Evolutionary conservation across 495 filamentous ascomycete genomes (phyloP).

Genomic region (Cryomyces minteri): DNA sequence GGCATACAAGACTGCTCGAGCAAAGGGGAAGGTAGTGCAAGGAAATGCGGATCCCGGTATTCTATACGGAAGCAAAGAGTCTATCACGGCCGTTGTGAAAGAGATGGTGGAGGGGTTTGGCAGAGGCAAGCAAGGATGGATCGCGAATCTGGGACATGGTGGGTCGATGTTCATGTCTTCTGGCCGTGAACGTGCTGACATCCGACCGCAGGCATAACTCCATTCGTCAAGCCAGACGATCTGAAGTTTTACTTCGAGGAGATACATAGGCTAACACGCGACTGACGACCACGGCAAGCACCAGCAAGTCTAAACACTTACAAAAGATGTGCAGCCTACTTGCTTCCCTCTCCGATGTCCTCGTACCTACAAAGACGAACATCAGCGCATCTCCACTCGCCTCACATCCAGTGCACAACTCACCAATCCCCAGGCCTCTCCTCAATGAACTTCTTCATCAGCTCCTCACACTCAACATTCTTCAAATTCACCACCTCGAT

Average conservation of each 20-base stretch:
- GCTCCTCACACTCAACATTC: conserved; percentile 43
- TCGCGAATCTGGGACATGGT: conserved; percentile 82
- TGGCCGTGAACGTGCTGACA: background rate
- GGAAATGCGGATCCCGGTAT: conserved; percentile 92
- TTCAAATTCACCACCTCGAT: conserved; percentile 61
- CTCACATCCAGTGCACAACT: conserved; percentile 7
- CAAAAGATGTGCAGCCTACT: too few species aligned
- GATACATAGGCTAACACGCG: conserved; percentile 34
- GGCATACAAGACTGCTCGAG: conserved; percentile 49
- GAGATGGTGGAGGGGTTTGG: conserved; percentile 77
- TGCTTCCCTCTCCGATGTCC: background rate
- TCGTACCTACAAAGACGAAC: conserved; percentile 1
- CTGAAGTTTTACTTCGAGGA: conserved; percentile 88
- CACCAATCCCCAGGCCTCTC: conserved; percentile 65
- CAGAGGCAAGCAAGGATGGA: conserved; percentile 75
- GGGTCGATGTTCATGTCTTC: conserved; percentile 10
- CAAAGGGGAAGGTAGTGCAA: conserved; percentile 59
- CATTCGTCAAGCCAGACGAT: conserved; percentile 81
- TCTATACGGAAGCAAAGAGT: conserved; percentile 63
- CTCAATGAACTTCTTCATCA: conserved; percentile 63
- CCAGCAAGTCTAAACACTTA: background rate
- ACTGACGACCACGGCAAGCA: background rate
- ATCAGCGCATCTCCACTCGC: background rate
- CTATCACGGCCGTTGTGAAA: conserved; percentile 64
- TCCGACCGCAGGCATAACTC: conserved; percentile 57